These are phyloP conservation scores for Alternaria alternata DNA, from an alignment of 2,329 filamentous ascomycete species.

Conservation along the genomic window DNA sequence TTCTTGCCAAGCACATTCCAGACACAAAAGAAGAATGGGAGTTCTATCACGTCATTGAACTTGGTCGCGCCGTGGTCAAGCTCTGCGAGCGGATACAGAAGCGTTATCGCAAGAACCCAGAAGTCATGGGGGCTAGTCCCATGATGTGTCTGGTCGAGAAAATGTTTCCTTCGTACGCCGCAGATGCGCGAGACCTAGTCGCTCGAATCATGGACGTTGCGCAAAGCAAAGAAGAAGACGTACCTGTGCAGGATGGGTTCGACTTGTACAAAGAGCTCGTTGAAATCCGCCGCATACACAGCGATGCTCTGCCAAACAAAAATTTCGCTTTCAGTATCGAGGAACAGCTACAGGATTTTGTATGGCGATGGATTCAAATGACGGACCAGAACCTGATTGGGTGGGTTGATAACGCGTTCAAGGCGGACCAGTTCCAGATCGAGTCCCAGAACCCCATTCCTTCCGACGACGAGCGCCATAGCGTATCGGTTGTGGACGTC, in stretches of 20 bases:
- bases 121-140: slow-evolving; percentile 80
- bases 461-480: slow-evolving; percentile 85
- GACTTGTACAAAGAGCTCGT: slow-evolving; percentile 90
- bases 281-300: slow-evolving; percentile 82
- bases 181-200: slow-evolving; percentile 86
- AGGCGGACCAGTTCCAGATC: slow-evolving; percentile 86
- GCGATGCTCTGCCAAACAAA: slow-evolving; percentile 72
- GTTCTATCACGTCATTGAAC: slow-evolving; percentile 86
- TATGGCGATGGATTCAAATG: slow-evolving; percentile 91
- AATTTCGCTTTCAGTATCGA: slow-evolving; percentile 91
- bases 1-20: slow-evolving; percentile 82
- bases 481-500: slow-evolving; percentile 89
- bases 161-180: slow-evolving; percentile 87
- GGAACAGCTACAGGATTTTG: slow-evolving; percentile 84
- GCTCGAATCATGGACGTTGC: slow-evolving; percentile 79
- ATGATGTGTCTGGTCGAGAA: slow-evolving; percentile 79
- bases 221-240: slow-evolving; percentile 73
- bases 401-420: slow-evolving; percentile 90
- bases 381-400: slow-evolving; percentile 81
- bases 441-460: slow-evolving; percentile 70
- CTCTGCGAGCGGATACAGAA: slow-evolving; percentile 90
- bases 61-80: slow-evolving; percentile 85
- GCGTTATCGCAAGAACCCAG: slow-evolving; percentile 85
- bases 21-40: slow-evolving; percentile 85
- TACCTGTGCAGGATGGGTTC: slow-evolving; percentile 91